Evolutionary conservation across 148 eudicot genomes (phyloP), one percentile per base, ranked within the genome.

Genomic region (Fagopyrum tataricum): DNA sequence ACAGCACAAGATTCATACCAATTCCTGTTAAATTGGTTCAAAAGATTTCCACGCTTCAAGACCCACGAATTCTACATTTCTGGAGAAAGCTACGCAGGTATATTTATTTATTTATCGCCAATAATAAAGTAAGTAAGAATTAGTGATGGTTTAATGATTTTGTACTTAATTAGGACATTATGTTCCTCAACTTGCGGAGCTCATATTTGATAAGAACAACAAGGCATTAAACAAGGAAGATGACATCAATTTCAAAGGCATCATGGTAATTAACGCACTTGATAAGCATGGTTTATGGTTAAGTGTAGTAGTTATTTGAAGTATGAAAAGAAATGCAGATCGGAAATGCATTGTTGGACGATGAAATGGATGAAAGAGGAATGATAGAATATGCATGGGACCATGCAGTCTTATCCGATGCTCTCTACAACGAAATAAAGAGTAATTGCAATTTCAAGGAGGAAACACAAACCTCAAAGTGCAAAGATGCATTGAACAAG

Each of bases 1-100:
- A 20, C 74, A n/a, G 97, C 96, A 70, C 73, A 79, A 71, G 97
- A 92, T 80, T 81, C 93, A 2, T 88, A 90, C 43, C 72, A 41
- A 7, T 92, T 92, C 75, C 83, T 92, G 12, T 77, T 85, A 48
- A 85, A 86, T 51, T 92, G 97, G 97, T 92, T 92, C 81, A 76
- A 67, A 73, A 88, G 93, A 77, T 90, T 90, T 71, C 97, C 97
- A 5, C 97, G 90, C 44, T 90, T 67, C 80, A 90, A 87, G 83
- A 85, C 90, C 55, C 90, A 86, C 78, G 91, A 90, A 2, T 92
- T 92, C 76, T 92, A 88, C 76, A 87, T 92, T 72, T 71, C 96
- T 3, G 97, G 97, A 47, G 97, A 92, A 84, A 92, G 97, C 74
- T 92, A 92, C 73, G 97, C 95, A 77, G 97, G 97, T 92, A 88